A percentile compares a stretch with the other conserved stretches of the same genome.
Conservation (phyloP, 257 asterid genomes). For the Rubia yunnanensis region DNA sequence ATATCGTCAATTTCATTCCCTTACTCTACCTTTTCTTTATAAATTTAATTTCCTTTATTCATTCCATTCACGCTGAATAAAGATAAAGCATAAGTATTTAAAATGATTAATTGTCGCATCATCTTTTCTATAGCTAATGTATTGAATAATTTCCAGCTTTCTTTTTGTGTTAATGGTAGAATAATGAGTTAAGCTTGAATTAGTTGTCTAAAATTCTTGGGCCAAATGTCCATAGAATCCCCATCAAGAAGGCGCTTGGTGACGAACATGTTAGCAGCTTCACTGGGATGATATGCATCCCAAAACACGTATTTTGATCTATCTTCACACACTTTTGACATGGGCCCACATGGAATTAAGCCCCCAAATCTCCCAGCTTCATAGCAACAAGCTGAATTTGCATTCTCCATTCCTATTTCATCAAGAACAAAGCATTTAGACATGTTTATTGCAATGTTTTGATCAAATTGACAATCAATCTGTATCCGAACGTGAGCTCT, state of each 20-base stretch:
- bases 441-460: too few relatives aligned
- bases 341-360: conserved; percentile 57
- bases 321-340: conserved; percentile 48
- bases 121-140: background rate
- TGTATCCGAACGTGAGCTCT: too few relatives aligned
- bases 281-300: conserved; percentile 76
- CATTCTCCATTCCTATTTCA: conserved; percentile 25
- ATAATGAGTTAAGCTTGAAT: background rate
- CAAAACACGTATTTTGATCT: conserved; percentile 66
- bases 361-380: conserved; percentile 60
- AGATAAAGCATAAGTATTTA: too few relatives aligned
- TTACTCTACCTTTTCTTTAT: too few relatives aligned
- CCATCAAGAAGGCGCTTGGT: conserved; percentile 53
- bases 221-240: conserved; percentile 45
- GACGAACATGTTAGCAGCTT: conserved; percentile 47
- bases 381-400: conserved; percentile 54
- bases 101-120: too few relatives aligned
- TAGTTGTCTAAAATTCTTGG: conserved; percentile 44
- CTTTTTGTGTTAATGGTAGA: background rate
- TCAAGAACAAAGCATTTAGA: too few relatives aligned
- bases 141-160: background rate
- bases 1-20: too few relatives aligned
- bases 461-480: too few relatives aligned
- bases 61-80: too few relatives aligned
- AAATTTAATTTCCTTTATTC: too few relatives aligned